These are phyloP conservation scores for Fusarium chaquense DNA, from an alignment of 2,329 filamentous ascomycete species.

Conservation along the genomic window DNA sequence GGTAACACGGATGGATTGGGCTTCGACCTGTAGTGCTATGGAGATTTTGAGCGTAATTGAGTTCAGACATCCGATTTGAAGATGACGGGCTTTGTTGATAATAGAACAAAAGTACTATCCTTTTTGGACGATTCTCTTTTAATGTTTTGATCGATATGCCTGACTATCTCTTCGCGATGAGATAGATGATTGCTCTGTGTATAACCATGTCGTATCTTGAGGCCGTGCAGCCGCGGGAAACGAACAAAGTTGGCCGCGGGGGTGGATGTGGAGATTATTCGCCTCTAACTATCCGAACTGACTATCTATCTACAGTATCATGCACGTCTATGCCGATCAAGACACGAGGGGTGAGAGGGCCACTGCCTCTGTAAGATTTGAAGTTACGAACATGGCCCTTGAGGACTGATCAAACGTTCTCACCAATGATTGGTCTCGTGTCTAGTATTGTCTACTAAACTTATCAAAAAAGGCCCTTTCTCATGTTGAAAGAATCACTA, in stretches of 20 bases:
- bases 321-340: not conserved
- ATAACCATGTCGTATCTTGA: not conserved
- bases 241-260: conserved; percentile 11
- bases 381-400: no score
- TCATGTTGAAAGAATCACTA: not conserved
- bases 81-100: not conserved
- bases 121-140: not conserved
- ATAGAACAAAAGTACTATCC: conserved; percentile 11
- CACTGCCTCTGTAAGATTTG: rapidly evolving
- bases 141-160: not conserved
- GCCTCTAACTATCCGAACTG: not conserved
- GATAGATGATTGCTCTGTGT: not conserved
- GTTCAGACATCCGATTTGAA: not conserved
- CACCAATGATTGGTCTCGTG: not conserved
- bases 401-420: no score
- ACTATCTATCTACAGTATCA: not conserved
- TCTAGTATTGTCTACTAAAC: not conserved
- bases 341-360: not conserved
- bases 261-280: not conserved
- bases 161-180: not conserved
- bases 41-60: conserved; percentile 10
- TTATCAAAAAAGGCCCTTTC: no score
- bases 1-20: conserved; percentile 57
- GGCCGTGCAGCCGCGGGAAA: conserved; percentile 23
- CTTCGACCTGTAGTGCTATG: conserved; percentile 43